Conservation (phyloP, 495 filamentous ascomycete species). For the Cairneyella variabilis region DNA sequence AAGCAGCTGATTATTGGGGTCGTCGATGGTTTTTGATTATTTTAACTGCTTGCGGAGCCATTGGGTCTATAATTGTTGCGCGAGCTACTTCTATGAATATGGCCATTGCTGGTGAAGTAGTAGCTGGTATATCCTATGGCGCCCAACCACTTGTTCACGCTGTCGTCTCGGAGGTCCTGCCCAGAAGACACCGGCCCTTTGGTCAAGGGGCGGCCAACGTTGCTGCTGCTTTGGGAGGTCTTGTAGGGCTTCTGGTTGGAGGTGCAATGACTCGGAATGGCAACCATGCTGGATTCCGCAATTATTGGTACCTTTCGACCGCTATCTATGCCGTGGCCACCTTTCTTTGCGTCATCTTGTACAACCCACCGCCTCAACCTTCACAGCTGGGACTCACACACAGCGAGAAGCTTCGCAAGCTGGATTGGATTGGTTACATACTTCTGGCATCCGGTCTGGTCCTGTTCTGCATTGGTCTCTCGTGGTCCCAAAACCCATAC, state of each 20-base stretch:
- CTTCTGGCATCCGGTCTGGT: constrained; percentile 28
- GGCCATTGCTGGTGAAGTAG: constrained; percentile 30
- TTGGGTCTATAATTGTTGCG: constrained; percentile 30
- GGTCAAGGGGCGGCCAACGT: constrained; percentile 29
- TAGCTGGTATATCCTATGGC: constrained; percentile 29
- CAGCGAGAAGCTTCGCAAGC: constrained; percentile 27
- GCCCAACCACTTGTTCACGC: constrained; percentile 33
- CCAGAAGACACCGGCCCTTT: constrained; percentile 26
- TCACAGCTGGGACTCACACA: neutral
- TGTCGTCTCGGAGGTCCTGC: constrained; percentile 33
- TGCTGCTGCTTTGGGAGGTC: constrained; percentile 19
- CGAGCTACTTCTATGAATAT: constrained; percentile 29
- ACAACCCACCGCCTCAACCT: neutral
- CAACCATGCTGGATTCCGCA: neutral
- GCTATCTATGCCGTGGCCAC: neutral
- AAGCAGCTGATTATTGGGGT: constrained; percentile 37
- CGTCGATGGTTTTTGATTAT: constrained; percentile 33
- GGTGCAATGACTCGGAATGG: neutral
- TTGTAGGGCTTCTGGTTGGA: constrained; percentile 18
- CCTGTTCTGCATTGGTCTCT: constrained; percentile 31
- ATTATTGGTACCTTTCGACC: neutral
- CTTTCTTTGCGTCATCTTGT: neutral
- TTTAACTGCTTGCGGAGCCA: constrained; percentile 27
- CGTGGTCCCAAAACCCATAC: constrained; percentile 35
- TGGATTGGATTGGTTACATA: constrained; percentile 34